These are phyloP conservation scores for Fusarium albidum DNA, from an alignment of 2,329 filamentous ascomycete species.

Conservation along the genomic window DNA sequence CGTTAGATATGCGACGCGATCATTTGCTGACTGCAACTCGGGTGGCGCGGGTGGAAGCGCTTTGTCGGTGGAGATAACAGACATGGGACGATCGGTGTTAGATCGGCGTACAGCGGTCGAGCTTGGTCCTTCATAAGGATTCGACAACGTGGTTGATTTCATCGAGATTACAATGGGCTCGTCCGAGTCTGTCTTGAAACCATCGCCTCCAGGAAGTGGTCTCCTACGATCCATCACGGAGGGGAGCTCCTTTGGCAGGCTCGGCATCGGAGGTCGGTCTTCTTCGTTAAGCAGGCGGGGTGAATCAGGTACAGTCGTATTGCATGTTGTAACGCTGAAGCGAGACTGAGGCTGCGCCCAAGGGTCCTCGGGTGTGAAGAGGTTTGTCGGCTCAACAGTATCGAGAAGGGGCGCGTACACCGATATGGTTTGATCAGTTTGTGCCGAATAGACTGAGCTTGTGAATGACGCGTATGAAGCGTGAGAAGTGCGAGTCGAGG, in stretches of 20 bases:
- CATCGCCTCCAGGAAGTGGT: slow-evolving; percentile 39
- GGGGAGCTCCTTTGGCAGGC: slow-evolving; percentile 28
- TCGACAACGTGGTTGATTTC: slow-evolving; percentile 30
- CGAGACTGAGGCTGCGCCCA: slow-evolving; percentile 65
- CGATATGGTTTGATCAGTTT: slow-evolving; percentile 36
- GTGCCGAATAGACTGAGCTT: slow-evolving; percentile 47
- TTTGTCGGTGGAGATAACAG: slow-evolving; percentile 59
- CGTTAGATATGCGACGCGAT: slow-evolving; percentile 73
- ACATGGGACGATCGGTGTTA: slow-evolving; percentile 37
- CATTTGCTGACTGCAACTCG: slow-evolving; percentile 63
- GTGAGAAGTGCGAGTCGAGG: slow-evolving; percentile 41
- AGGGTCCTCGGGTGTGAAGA: slow-evolving; percentile 42
- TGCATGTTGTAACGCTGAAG: slow-evolving; percentile 71
- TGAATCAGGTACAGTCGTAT: slow-evolving; percentile 53
- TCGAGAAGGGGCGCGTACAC: slow-evolving; percentile 19
- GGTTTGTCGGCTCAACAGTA: slow-evolving; percentile 21
- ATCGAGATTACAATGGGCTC: slow-evolving; percentile 43
- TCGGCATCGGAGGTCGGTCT: slow-evolving; percentile 37
- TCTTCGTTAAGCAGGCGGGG: slow-evolving; percentile 39
- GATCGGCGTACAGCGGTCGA: background rate
- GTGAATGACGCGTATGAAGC: slow-evolving; percentile 44
- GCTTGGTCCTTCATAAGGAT: background rate
- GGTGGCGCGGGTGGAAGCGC: slow-evolving; percentile 68
- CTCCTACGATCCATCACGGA: slow-evolving; percentile 46
- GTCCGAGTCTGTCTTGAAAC: slow-evolving; percentile 27